Evolutionary conservation across 306 rosid genomes (phyloP), one percentile per base, ranked within the genome.

Genomic region (Sechiopsis laciniata): DNA sequence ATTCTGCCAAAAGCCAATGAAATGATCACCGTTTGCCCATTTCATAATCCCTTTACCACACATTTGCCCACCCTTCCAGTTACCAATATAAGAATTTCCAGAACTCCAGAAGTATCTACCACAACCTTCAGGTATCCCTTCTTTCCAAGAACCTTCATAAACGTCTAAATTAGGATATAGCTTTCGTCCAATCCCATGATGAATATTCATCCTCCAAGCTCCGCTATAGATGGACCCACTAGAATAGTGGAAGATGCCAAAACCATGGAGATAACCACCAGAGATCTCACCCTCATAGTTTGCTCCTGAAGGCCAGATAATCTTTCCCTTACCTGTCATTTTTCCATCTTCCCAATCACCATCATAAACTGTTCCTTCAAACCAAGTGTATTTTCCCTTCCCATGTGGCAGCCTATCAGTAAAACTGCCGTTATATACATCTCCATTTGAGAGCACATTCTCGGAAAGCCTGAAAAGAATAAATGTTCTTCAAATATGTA

Each of bases 71-170:
- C 83, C 84, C 76, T 78, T 91, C 99, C 97, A 94, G 75, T 86
- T 84, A 71, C 99, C 99, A 26, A 81, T 75, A 72, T 87, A 94
- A 6, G 76, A 64, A 78, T 85, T 85, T 67, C 97, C 99, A 62
- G 77, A 80, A 32, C 54, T 78, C 99, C 99, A 94, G 53, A 83
- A 78, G 76, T 89, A 91, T 72, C 80, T 85, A 37, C 99, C 99
- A 64, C 83, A 54, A 6, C 99, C 99, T 79, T 91, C 96, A 26
- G 81, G 88, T 17, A 85, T 79, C 77, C 99, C 99, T 82, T 94
- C 99, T 82, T 83, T 94, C 96, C 99, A 94, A 74, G 82, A 82
- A 67, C 99, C 99, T 74, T 94, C 97, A 72, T 91, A 94, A 70
- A 65, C 24, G 81, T 89, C 90, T 32, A 83, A 79, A 85, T 91